Base-by-base conservation (phyloP, 2,329 filamentous ascomycete genomes). In the Diaporthe australafricana region DNA sequence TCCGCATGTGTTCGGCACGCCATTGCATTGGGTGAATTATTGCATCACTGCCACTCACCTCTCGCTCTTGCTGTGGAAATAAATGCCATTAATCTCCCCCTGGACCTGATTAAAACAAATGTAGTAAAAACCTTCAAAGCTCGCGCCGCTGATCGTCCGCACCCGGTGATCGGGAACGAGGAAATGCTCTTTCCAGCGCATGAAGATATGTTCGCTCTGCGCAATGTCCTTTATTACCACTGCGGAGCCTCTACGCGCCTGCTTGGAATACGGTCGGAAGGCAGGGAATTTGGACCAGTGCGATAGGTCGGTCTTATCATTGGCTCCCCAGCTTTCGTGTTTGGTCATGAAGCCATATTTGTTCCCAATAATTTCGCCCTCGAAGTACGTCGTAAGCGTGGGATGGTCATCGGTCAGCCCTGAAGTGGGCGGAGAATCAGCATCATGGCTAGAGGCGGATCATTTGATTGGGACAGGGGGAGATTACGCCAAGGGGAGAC, bases 111-210 rank as follows among this genome's bases (percentile, higher is more conserved):
- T 98, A 85, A 98, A 98, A 84, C 95, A 98, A 76, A 99, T 98
- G 79, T 99, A 99, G 81, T 98, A 99, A 81, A 99, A 99, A 0
- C 96, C 96, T 80, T 99, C 96, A 73, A 98, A 99, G 79, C 96
- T 98, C 9, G 96, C 96, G 22, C 96, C 96, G 42, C 91, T 93
- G 74, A 99, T 98, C 14, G 94, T 97, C 73, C 92, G 90, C 25
- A 98, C 95, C 20, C 94, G 90, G 81, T 99, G 96, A 78, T 99
- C 95, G 1, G 96, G 96, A 0, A 99, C 96, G 0, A 99, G 86
- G 78, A 99, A 99, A 78, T 97, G 95, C 80, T 99, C 96, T 83
- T 99, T 99, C 96, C 96, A 99, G 73, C 96, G 91, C 96, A 99
- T 99, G 79, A 98, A 99, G 40, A 99, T 92, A 80, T 97, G 92